Base-by-base conservation (phyloP, 2,329 filamentous ascomycete species). In the Neophaeococcomyces mojaviensis region DNA sequence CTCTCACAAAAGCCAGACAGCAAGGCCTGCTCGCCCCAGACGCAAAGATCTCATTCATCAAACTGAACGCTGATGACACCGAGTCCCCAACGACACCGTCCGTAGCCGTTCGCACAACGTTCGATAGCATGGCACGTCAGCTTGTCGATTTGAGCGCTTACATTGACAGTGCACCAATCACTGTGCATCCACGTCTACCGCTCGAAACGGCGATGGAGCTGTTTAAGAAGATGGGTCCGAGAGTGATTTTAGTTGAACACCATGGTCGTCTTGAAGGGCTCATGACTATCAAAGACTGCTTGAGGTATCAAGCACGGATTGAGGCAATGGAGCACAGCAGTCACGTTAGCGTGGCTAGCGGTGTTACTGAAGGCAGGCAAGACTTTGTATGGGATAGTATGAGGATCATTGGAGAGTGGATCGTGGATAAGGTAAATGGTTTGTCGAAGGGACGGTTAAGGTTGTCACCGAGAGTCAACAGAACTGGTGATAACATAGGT, bases 141-240 rank as follows among this genome's bases (percentile, higher is more conserved):
- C 73, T 64, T 13, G 68, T 96, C 28, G 87, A 97, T 61, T 86
- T 98, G 55, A 84, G 82, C 57, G 81, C 85, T 39, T 97, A 90
- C 60, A 82, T 95, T 43, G 90, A 98, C 62, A 76, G 82, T 7
- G 94, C 89, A 0, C 92, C 92, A 0, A 79, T 98, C 2, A 86
- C 88, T 0, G 89, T 89, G 1, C 92, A 98, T 60, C 92, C 92
- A 0, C 81, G 88, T 1, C 78, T 97, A 1, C 86, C 90, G 0
- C 79, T 98, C 0, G 92, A 98, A 67, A 98, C 92, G 0, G 90
- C 94, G 26, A 96, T 98, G 88, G 92, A 98, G 61, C 74, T 98
- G 9, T 98, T 98, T 72, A 90, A 90, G 64, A 98, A 97, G 69
- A 94, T 98, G 63, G 92, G 92, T 0, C 92, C 90, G 0, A 79